A percentile compares a stretch with the other conserved stretches of the same genome.
These are phyloP conservation scores for Pyrenophora seminiperda DNA, from an alignment of 2,329 filamentous ascomycete genomes.

Conservation along the genomic window DNA sequence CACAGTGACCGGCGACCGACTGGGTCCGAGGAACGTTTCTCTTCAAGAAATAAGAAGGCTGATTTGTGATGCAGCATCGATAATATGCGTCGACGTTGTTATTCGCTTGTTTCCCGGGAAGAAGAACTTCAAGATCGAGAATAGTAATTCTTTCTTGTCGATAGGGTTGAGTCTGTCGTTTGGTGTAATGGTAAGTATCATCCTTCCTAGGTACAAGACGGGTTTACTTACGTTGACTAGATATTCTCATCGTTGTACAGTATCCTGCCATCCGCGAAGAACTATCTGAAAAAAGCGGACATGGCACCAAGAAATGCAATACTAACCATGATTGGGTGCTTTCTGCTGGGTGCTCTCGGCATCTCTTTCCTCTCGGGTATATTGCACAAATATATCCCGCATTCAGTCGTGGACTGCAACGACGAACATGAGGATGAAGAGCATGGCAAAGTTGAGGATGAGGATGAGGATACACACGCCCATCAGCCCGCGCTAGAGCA, in stretches of 20 bases:
- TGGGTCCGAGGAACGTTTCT: background rate
- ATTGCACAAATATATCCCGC: constrained; percentile 75
- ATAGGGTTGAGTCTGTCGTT: constrained; percentile 90
- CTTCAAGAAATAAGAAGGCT: constrained; percentile 11
- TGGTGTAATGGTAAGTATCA: constrained; percentile 80
- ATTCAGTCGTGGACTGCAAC: constrained; percentile 80
- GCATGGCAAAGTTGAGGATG: constrained; percentile 39
- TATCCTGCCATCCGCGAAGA: constrained; percentile 86
- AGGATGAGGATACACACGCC: constrained; percentile 22
- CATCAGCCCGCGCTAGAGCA: constrained; percentile 34
- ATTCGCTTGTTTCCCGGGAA: constrained; percentile 74
- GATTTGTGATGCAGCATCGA: constrained; percentile 62
- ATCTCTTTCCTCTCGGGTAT: constrained; percentile 75
- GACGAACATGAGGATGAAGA: constrained; percentile 68
- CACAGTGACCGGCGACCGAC: background rate
- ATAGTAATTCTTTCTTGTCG: constrained; percentile 86
- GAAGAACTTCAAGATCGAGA: constrained; percentile 81
- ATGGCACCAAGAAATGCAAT: constrained; percentile 70
- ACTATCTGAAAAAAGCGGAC: constrained; percentile 73
- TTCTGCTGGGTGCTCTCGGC: constrained; percentile 72
- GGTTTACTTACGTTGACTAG: constrained; percentile 53
- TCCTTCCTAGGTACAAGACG: too few relatives aligned
- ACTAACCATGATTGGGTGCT: constrained; percentile 70
- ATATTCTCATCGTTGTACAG: constrained; percentile 90
- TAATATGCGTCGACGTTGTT: constrained; percentile 85